Conservation (phyloP, 2,329 filamentous ascomycete species). For the Colletotrichum spaethianum region DNA sequence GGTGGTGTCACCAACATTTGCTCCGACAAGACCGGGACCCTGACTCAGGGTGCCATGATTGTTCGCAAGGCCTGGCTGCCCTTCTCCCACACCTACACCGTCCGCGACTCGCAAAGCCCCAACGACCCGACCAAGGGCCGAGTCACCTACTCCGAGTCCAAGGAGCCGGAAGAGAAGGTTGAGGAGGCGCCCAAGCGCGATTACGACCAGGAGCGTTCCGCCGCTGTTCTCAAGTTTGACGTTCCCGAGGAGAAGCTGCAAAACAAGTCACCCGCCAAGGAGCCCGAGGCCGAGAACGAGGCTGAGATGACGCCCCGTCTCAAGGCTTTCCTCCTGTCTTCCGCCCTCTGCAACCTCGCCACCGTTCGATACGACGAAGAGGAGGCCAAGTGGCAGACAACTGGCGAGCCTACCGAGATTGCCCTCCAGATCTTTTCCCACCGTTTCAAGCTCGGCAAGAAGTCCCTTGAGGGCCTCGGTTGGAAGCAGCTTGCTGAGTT, state of each 20-base stretch:
- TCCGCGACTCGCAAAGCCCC: conserved; percentile 73
- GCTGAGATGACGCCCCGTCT: conserved; percentile 66
- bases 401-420: conserved; percentile 82
- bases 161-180: conserved; percentile 50
- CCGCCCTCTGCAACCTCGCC: conserved; percentile 77
- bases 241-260: conserved; percentile 69
- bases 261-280: conserved; percentile 51
- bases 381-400: conserved; percentile 74
- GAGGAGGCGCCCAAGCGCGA: conserved; percentile 62
- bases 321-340: conserved; percentile 65
- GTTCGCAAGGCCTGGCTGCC: conserved; percentile 78
- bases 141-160: conserved; percentile 61
- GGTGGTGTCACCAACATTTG: conserved; percentile 81
- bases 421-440: conserved; percentile 82
- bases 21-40: conserved; percentile 80
- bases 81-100: conserved; percentile 67
- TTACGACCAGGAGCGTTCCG: conserved; percentile 72
- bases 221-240: conserved; percentile 73
- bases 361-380: conserved; percentile 69
- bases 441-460: conserved; percentile 74
- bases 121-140: conserved; percentile 72
- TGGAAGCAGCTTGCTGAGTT: conserved; percentile 79
- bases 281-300: conserved; percentile 51
- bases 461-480: conserved; percentile 63
- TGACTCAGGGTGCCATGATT: conserved; percentile 79